Base-by-base conservation (phyloP, 2,329 filamentous ascomycete genomes). In the Samsoniella hepiali region DNA sequence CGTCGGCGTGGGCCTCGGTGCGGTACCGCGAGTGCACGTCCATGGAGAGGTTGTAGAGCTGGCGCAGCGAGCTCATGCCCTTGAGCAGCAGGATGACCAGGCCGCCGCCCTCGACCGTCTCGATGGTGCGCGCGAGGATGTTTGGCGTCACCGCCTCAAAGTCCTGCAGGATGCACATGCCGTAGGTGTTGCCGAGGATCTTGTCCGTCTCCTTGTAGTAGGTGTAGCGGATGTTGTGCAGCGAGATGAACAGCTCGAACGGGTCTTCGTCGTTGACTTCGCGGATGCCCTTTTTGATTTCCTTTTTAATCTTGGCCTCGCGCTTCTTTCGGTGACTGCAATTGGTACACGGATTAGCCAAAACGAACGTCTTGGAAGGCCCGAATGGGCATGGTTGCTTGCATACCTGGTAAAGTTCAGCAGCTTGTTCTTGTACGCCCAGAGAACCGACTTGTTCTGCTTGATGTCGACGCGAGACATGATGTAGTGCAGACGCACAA, bases 201-300 rank as follows among this genome's bases (percentile, higher is more conserved):
- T 97, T 98, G 72, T 99, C 95, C 34, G 95, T 98, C 80, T 99
- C 95, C 79, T 99, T 99, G 82, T 99, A 99, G 83, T 97, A 99
- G 64, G 95, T 92, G 84, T 99, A 99, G 76, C 95, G 91, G 75
- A 99, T 97, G 77, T 97, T 93, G 80, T 98, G 91, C 63, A 97
- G 88, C 64, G 93, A 95, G 70, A 98, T 90, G 78, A 98, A 99
- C 62, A 98, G 86, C 79, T 99, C 95, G 80, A 99, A 99, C 0
- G 95, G 91, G 74, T 99, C 95, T 74, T 96, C 92, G 62, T 88
- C 85, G 76, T 99, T 97, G 66, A 91, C 87, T 77, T 99, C 95
- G 72, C 96, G 87, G 68, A 93, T 92, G 51, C 95, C 95, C 71
- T 93, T 87, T 81, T 96, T 97, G 77, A 99, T 92, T 73, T 99